Conservation (phyloP, 1,284 basidiomycete genomes). For the Puccinia horiana region DNA sequence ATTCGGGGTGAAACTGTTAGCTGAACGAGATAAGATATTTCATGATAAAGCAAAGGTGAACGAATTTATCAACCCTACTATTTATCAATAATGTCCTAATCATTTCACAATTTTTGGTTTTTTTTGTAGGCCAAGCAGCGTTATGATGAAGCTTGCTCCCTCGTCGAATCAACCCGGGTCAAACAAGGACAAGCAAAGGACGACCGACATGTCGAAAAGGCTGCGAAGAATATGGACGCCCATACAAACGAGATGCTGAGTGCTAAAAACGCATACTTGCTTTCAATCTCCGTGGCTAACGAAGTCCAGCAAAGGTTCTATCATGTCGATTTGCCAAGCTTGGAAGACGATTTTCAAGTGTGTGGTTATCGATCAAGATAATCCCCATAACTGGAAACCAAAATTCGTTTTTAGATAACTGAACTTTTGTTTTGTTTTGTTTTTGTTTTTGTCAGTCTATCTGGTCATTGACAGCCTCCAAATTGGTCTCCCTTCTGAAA, state of each 20-base stretch:
- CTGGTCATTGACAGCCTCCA: conserved; percentile 40
- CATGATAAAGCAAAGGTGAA: conserved; percentile 69
- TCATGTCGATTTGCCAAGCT: conserved; percentile 66
- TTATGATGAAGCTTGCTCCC: conserved; percentile 75
- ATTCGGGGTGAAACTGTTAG: conserved; percentile 71
- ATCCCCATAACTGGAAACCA: background rate
- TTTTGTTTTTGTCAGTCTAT: conserved; percentile 26
- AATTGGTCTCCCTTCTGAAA: conserved; percentile 42
- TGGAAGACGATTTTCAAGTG: conserved; percentile 65
- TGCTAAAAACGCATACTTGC: conserved; percentile 75
- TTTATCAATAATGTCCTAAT: background rate
- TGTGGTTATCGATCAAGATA: background rate
- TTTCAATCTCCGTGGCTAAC: conserved; percentile 71
- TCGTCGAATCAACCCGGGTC: conserved; percentile 60
- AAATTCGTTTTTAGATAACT: background rate
- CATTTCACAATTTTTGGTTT: background rate
- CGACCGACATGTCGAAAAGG: conserved; percentile 73
- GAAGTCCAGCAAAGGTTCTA: conserved; percentile 70
- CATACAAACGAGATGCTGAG: conserved; percentile 74
- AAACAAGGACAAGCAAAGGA: conserved; percentile 61
- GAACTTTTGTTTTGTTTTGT: background rate
- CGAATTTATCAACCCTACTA: conserved; percentile 35
- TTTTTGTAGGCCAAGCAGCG: conserved; percentile 69
- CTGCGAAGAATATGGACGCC: conserved; percentile 71
- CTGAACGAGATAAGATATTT: conserved; percentile 70